A percentile compares a stretch with the other conserved stretches of the same genome.
phyloP scores from a whole-genome alignment of 2,329 filamentous ascomycete species.

The Ceratocystis cubensis region DNA sequence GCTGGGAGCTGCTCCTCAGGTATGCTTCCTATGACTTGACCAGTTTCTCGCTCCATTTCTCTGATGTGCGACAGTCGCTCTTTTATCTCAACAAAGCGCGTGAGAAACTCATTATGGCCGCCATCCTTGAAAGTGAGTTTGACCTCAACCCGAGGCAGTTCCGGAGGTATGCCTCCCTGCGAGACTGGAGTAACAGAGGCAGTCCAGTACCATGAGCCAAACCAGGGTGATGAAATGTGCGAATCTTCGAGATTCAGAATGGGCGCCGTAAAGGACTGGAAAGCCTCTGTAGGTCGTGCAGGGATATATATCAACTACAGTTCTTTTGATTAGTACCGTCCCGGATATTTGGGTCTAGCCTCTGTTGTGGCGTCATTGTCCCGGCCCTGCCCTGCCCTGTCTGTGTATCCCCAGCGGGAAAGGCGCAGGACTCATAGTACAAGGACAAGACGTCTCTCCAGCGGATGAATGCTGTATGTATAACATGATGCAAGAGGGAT shows the following conservation, averaged over 20 bases:
- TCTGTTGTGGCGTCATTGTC: neutral
- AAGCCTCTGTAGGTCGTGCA: slow-evolving; percentile 49
- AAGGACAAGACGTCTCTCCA: neutral
- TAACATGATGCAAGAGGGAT: neutral
- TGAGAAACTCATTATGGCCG: slow-evolving; percentile 84
- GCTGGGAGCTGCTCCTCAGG: slow-evolving; percentile 79
- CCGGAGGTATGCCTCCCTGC: slow-evolving; percentile 67
- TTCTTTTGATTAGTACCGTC: slow-evolving; percentile 7
- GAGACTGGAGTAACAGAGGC: slow-evolving; percentile 67
- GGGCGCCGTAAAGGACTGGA: slow-evolving; percentile 81
- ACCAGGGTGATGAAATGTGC: slow-evolving; percentile 77
- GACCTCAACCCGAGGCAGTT: slow-evolving; percentile 61
- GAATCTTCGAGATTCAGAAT: slow-evolving; percentile 80
- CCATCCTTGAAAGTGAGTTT: slow-evolving; percentile 88
- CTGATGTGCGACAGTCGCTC: slow-evolving; percentile 72
- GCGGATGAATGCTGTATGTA: neutral
- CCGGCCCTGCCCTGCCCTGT: too few relatives aligned
- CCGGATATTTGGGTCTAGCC: neutral
- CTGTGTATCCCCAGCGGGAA: neutral
- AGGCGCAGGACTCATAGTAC: neutral
- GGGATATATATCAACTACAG: slow-evolving; percentile 76
- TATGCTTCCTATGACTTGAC: slow-evolving; percentile 47
- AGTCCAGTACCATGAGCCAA: slow-evolving; percentile 84
- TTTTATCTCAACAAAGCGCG: slow-evolving; percentile 69
- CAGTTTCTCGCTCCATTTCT: slow-evolving; percentile 57